Evolutionary conservation across 352 stramenopile species (phyloP), one percentile per base, ranked within the genome.

Genomic region (Globisporangium abappressorium): DNA sequence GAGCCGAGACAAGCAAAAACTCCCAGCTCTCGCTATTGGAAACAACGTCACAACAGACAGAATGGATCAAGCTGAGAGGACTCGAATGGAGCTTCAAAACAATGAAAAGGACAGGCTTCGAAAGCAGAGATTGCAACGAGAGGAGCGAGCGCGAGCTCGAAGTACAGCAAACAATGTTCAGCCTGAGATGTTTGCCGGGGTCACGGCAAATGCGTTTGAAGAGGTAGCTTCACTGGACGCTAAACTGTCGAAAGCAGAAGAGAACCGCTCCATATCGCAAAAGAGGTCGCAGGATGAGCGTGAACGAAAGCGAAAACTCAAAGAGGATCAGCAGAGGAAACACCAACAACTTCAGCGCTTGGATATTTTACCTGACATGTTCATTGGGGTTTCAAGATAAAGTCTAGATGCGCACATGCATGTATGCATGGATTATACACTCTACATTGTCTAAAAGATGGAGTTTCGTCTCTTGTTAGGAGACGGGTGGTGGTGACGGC

Each of bases 61-160:
- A 18, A 64, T 89, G 46, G 70, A 71, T 36, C 78, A 84, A 46
- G 81, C 80, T 14, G 73, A 79, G 24, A 75, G 81, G 33, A 70
- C 74, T 22, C 79, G 83, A 4, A 54, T 46, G 0, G 78, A 89
- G 54, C 56, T 84, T 53, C 76, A 79, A 34, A 62, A 74, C 33
- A 54, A 77, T 2, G 76, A 85, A 26, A 82, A 77, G 65, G 71
- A 86, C 5, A 77, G 80, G 1, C 71, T 86, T 38, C 70, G 71
- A 28, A 88, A 84, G 26, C 77, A 85, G 34, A 59, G 77, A 8
- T 6, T 73, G 53, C 63, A 76, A 41, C 65, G 76, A 71, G 77
- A 89, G 59, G 71, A 86, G 57, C 71, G 79, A n/a, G 60, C 68
- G 5, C 74, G 79, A 4, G 72, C 71, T 22, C 76, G 46, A 30